These are phyloP conservation scores for Neoboletus brunneissimus DNA, from an alignment of 768 basidiomycete species.

Conservation along the genomic window DNA sequence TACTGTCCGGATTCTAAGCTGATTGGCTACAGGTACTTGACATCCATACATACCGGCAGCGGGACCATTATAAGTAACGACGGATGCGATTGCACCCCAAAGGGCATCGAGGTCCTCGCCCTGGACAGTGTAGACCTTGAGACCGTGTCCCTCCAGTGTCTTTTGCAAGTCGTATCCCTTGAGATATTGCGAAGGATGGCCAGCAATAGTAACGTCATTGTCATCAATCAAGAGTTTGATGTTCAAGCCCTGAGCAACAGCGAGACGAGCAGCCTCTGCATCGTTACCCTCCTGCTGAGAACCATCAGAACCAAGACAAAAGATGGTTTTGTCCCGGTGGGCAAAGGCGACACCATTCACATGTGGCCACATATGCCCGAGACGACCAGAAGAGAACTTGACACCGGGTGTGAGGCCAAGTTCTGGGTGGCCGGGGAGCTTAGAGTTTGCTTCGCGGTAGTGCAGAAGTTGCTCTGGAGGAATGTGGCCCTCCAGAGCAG, in stretches of 20 bases:
- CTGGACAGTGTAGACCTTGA: constrained; percentile 68
- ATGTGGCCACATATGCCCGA: constrained; percentile 88
- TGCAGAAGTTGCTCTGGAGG: constrained; percentile 76
- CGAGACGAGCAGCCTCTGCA: constrained; percentile 84
- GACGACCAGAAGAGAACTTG: constrained; percentile 90
- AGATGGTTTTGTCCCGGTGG: constrained; percentile 71
- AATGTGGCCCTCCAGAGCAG: constrained; percentile 71
- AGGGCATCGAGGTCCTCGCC: constrained; percentile 81
- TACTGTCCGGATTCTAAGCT: constrained; percentile 39
- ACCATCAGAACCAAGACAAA: constrained; percentile 85
- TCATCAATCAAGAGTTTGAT: constrained; percentile 87
- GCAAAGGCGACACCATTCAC: constrained; percentile 85
- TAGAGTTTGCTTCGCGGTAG: constrained; percentile 83
- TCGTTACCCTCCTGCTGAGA: constrained; percentile 92
- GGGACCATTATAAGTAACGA: constrained; percentile 66
- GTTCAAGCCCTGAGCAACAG: constrained; percentile 79
- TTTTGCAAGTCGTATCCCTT: constrained; percentile 69
- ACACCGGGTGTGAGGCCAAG: constrained; percentile 88
- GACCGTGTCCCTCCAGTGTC: constrained; percentile 78
- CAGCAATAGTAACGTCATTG: constrained; percentile 91
- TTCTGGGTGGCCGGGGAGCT: constrained; percentile 88
- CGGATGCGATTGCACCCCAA: constrained; percentile 60
- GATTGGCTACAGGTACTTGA: background rate
- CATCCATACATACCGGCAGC: constrained; percentile 55
- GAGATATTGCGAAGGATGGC: constrained; percentile 84